These are phyloP conservation scores for Leptosphaerulina australis DNA, from an alignment of 2,329 filamentous ascomycete species.

Conservation along the genomic window DNA sequence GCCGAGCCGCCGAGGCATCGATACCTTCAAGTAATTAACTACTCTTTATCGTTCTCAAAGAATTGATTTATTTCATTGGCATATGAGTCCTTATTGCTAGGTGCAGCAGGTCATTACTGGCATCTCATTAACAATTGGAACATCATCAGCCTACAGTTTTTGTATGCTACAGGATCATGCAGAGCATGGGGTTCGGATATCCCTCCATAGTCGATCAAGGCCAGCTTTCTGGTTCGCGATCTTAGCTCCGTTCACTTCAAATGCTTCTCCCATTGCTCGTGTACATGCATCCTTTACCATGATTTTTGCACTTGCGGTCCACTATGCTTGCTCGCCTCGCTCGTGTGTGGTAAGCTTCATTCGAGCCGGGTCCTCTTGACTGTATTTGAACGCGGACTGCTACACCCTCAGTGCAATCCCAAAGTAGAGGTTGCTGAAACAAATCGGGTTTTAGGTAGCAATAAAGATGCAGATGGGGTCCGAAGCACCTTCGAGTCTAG, in stretches of 20 bases:
- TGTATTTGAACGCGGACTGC: conserved; percentile 62
- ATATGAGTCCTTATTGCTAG: conserved; percentile 32
- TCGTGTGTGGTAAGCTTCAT: conserved; percentile 56
- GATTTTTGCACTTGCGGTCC: conserved; percentile 67
- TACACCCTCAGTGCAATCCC: conserved; percentile 67
- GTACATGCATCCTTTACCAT: conserved; percentile 66
- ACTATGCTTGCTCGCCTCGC: conserved; percentile 67
- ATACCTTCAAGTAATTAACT: neutral
- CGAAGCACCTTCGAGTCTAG: conserved; percentile 58
- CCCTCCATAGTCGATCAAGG: conserved; percentile 69
- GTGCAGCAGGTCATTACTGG: conserved; percentile 69
- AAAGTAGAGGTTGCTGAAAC: conserved; percentile 71
- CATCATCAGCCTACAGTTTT: conserved; percentile 66
- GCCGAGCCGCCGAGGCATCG: conserved; percentile 7
- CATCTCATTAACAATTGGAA: conserved; percentile 63
- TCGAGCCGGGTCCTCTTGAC: conserved; percentile 59
- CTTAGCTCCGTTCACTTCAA: conserved; percentile 67
- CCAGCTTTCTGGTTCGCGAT: conserved; percentile 64
- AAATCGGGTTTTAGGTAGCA: conserved; percentile 68
- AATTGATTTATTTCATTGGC: too few species aligned
- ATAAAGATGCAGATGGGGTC: conserved; percentile 62
- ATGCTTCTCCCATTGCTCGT: conserved; percentile 64
- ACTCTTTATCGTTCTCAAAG: too few species aligned
- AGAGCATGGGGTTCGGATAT: conserved; percentile 69
- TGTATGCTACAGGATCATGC: conserved; percentile 71